Percentiles rank a stretch among this genome's conserved stretches.
Conservation (phyloP, 768 basidiomycete genomes). For the Leccinum broughii region DNA sequence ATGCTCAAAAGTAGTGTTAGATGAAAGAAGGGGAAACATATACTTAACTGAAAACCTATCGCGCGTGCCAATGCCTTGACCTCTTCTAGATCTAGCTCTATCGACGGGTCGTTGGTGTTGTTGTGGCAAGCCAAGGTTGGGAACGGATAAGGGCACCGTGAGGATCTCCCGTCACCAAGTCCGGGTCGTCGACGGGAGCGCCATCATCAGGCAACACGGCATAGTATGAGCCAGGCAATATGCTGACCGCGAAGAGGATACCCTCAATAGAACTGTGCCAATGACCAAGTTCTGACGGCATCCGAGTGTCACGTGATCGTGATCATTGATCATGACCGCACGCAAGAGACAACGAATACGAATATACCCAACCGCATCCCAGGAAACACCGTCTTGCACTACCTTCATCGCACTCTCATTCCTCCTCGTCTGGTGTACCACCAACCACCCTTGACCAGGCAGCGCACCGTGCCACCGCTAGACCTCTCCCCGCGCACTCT, state of each 20-base stretch:
- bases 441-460: no score
- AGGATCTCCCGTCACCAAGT: conserved; percentile 8
- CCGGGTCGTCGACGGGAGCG: neutral
- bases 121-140: conserved; percentile 56
- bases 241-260: conserved; percentile 19
- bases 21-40: conserved; percentile 37
- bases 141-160: conserved; percentile 28
- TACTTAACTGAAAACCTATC: conserved; percentile 83
- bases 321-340: no score
- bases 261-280: no score
- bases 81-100: conserved; percentile 91
- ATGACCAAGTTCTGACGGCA: no score
- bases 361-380: no score
- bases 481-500: no score
- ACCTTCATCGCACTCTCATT: no score
- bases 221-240: conserved; percentile 30
- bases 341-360: no score
- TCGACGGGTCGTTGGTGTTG: conserved; percentile 70
- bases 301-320: no score
- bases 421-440: no score
- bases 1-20: neutral
- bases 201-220: conserved; percentile 17
- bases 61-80: conserved; percentile 69
- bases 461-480: no score
- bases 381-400: no score